phyloP scores from a whole-genome alignment of 495 filamentous ascomycete genomes.

The Xylaria grammica region DNA sequence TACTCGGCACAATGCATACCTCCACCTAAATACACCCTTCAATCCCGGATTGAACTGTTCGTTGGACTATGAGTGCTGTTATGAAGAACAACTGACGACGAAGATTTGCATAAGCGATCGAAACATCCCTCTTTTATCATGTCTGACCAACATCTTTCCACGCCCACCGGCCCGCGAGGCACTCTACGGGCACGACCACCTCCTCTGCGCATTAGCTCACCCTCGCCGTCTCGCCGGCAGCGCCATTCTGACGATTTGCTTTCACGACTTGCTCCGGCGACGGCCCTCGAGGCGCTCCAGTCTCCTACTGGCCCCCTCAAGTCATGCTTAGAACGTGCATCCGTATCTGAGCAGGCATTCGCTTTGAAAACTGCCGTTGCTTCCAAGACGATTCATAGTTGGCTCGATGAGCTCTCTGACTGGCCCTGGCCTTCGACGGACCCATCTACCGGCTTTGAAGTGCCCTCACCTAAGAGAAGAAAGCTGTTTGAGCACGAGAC shows the following conservation, averaged over 20 bases:
- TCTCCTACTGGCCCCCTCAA: constrained; percentile 61
- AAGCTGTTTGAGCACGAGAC: constrained; percentile 34
- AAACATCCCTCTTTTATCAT: constrained; percentile 20
- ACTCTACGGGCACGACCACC: constrained; percentile 30
- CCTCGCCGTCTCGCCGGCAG: constrained; percentile 40
- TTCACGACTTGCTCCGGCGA: constrained; percentile 46
- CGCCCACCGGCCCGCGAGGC: constrained; percentile 32
- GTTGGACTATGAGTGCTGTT: constrained; percentile 10
- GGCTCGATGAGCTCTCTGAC: constrained; percentile 74
- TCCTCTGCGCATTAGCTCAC: constrained; percentile 36
- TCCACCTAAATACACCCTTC: neutral
- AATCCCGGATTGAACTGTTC: constrained; percentile 12
- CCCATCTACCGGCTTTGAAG: constrained; percentile 60
- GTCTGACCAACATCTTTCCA: constrained; percentile 34
- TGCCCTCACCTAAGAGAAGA: constrained; percentile 50
- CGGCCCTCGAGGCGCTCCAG: constrained; percentile 49
- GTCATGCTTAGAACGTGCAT: constrained; percentile 69
- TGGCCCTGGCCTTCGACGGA: constrained; percentile 74
- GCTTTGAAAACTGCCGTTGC: constrained; percentile 76
- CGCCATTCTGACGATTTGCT: constrained; percentile 51
- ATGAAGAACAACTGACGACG: neutral
- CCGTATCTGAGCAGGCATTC: constrained; percentile 69
- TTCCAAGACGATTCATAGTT: constrained; percentile 73
- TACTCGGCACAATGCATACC: constrained; percentile 10
- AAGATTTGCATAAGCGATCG: neutral